Conservation (phyloP, 495 filamentous ascomycete species). For the Chaetomium fimeti region DNA sequence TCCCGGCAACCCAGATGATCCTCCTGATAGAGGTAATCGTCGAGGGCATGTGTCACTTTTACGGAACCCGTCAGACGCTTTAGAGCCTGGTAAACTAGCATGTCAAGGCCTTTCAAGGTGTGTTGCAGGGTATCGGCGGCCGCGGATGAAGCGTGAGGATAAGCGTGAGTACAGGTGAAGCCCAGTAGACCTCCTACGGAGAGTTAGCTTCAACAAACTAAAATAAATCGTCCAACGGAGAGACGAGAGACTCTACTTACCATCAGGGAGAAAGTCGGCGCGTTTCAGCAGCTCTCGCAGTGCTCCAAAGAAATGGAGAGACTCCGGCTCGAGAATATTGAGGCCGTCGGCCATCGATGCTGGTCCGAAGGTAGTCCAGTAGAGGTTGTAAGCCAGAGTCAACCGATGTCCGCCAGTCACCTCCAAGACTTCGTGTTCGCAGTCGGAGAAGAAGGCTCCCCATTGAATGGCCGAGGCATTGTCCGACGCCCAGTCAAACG, state of each 20-base stretch:
- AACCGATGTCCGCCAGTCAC: constrained; percentile 53
- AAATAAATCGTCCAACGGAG: background rate
- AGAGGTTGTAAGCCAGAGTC: constrained; percentile 62
- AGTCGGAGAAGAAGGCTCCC: constrained; percentile 63
- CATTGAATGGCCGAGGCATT: constrained; percentile 45
- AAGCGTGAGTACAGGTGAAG: background rate
- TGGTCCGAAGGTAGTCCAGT: constrained; percentile 16
- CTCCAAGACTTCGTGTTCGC: constrained; percentile 59
- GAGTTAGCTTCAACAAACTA: background rate
- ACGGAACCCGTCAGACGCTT: background rate
- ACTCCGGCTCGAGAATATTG: background rate
- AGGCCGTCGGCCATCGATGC: background rate
- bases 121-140: background rate
- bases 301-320: background rate
- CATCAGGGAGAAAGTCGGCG: background rate
- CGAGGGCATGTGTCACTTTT: background rate
- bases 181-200: background rate
- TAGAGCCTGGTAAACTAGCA: background rate
- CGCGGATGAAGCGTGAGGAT: background rate
- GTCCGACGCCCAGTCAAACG: constrained; percentile 41
- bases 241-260: background rate
- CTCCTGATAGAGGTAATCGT: background rate
- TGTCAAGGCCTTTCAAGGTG: constrained; percentile 1
- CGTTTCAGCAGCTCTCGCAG: background rate
- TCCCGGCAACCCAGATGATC: no score